These are phyloP conservation scores for Ploettnerulaceae sp. DNA, from an alignment of 2,329 filamentous ascomycete genomes.

Conservation along the genomic window DNA sequence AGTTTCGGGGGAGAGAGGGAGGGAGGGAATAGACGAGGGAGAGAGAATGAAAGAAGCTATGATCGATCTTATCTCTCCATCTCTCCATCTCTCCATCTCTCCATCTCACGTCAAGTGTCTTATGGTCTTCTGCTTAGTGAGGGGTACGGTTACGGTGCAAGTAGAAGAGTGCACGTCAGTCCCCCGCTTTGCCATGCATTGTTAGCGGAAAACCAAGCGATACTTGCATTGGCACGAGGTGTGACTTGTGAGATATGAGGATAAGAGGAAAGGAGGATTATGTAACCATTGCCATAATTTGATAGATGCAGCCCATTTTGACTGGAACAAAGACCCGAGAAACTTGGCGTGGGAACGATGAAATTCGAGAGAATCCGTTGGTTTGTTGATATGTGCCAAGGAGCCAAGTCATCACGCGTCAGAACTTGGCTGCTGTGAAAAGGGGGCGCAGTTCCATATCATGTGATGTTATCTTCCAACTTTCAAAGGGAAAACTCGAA, in stretches of 20 bases:
- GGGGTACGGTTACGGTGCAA: neutral
- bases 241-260: neutral
- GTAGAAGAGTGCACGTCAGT: neutral
- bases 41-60: too few species aligned
- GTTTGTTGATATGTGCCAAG: neutral
- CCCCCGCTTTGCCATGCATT: slow-evolving; percentile 10
- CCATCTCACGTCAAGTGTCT: too few species aligned
- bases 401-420: neutral
- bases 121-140: neutral
- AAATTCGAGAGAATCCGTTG: neutral
- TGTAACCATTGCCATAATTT: neutral
- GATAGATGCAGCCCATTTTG: neutral
- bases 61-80: too few species aligned
- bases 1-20: neutral
- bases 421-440: slow-evolving; percentile 1
- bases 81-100: too few species aligned
- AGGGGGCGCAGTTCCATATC: slow-evolving; percentile 2
- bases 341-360: neutral
- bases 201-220: slow-evolving; percentile 3
- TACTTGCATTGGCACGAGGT: neutral
- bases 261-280: slow-evolving; percentile 1
- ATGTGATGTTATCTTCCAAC: neutral
- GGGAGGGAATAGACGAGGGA: too few species aligned
- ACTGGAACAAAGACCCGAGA: neutral
- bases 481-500: too few species aligned